These are phyloP conservation scores for Aspergillus sp. DNA, from an alignment of 2,329 filamentous ascomycete species.

Conservation along the genomic window DNA sequence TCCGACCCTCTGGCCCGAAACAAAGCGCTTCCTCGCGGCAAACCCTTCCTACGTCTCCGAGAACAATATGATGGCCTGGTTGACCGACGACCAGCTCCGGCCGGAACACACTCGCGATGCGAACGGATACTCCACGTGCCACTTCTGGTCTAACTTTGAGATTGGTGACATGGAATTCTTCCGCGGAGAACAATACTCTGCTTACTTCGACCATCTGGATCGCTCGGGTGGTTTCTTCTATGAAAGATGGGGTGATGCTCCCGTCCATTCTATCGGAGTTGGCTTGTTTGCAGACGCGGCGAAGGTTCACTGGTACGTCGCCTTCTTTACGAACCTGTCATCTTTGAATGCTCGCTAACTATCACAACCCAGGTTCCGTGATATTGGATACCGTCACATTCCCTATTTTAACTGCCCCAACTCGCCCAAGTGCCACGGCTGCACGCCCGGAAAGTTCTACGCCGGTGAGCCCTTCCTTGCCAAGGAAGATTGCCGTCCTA, in stretches of 20 bases:
- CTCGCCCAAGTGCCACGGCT: slow-evolving; percentile 87
- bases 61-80: slow-evolving; percentile 84
- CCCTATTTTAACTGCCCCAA: slow-evolving; percentile 99
- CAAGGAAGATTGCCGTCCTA: slow-evolving; percentile 88
- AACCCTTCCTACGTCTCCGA: slow-evolving; percentile 77
- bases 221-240: slow-evolving; percentile 96
- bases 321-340: neutral
- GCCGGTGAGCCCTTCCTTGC: slow-evolving; percentile 83
- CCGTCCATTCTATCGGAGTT: slow-evolving; percentile 90
- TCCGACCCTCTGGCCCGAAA: slow-evolving; percentile 91
- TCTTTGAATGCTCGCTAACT: slow-evolving; percentile 2
- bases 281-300: slow-evolving; percentile 87
- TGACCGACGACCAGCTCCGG: slow-evolving; percentile 72
- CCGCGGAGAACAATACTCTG: slow-evolving; percentile 84
- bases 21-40: slow-evolving; percentile 80
- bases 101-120: slow-evolving; percentile 78
- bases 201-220: slow-evolving; percentile 95
- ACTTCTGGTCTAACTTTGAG: slow-evolving; percentile 99
- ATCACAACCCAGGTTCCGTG: slow-evolving; percentile 77
- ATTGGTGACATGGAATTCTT: slow-evolving; percentile 92
- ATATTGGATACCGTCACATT: slow-evolving; percentile 97
- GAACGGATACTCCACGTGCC: slow-evolving; percentile 94
- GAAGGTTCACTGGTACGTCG: slow-evolving; percentile 84
- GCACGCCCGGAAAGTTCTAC: slow-evolving; percentile 80
- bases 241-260: slow-evolving; percentile 96